A percentile compares a stretch with the other conserved stretches of the same genome.
These are phyloP conservation scores for Penicillium pancosmium DNA, from an alignment of 495 filamentous ascomycete species.

Conservation along the genomic window DNA sequence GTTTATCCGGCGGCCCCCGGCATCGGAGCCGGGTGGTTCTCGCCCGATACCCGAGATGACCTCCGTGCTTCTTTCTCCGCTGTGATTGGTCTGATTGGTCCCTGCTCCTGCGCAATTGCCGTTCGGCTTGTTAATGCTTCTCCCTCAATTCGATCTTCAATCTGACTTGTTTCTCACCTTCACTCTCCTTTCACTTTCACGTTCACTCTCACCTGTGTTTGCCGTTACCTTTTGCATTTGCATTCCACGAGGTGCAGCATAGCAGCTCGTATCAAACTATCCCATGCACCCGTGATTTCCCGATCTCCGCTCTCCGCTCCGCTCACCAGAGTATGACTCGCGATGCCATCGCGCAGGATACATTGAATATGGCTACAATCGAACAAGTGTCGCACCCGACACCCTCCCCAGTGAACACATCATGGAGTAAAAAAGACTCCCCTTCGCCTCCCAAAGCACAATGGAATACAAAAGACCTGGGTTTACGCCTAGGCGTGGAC, in stretches of 20 bases:
- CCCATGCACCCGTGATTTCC: conserved; percentile 8
- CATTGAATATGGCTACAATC: conserved; percentile 33
- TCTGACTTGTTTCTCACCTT: conserved; percentile 4
- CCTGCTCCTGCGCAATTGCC: neutral
- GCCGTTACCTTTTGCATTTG: neutral
- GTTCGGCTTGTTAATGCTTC: conserved; percentile 23
- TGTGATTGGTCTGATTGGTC: no score
- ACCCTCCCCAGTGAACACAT: neutral
- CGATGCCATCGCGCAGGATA: conserved; percentile 35
- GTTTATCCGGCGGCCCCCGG: conserved; percentile 34
- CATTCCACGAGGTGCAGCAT: neutral
- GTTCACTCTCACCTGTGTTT: neutral
- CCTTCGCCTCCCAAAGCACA: conserved; percentile 13
- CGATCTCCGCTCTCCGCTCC: conserved; percentile 1
- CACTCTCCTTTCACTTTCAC: neutral
- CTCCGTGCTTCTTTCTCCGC: no score
- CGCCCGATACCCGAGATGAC: conserved; percentile 26
- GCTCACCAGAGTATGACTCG: conserved; percentile 31
- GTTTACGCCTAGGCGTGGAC: conserved; percentile 72
- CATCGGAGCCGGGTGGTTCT: conserved; percentile 44
- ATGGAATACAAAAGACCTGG: conserved; percentile 82
- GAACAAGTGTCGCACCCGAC: conserved; percentile 7
- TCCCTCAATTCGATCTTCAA: conserved; percentile 17
- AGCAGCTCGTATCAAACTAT: neutral
- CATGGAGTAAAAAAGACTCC: neutral